Evolutionary conservation across 2,329 filamentous ascomycete genomes (phyloP).

Genomic region (Diaporthe citriasiana): DNA sequence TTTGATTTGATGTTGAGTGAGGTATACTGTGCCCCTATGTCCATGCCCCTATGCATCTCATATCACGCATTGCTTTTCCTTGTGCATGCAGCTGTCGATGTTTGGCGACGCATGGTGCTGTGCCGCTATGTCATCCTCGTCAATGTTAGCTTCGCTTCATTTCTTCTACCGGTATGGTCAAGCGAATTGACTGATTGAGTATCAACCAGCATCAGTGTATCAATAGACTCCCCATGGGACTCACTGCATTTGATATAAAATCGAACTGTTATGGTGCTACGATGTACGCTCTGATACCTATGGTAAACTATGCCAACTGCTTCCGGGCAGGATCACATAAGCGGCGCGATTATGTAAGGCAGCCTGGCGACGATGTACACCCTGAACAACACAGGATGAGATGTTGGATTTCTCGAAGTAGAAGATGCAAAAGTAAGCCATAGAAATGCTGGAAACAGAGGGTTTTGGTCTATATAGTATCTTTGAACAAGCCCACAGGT

Average conservation of each 20-base stretch:
- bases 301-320: background rate
- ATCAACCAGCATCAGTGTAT: background rate
- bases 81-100: background rate
- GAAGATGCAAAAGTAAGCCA: background rate
- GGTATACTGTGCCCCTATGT: background rate
- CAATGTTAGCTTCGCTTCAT: background rate
- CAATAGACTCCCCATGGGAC: background rate
- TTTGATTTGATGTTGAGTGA: background rate
- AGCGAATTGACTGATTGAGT: background rate
- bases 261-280: background rate
- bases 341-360: slow-evolving; percentile 30
- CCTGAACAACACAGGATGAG: background rate
- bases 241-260: background rate
- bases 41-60: background rate
- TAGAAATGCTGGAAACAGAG: background rate
- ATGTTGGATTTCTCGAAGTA: background rate
- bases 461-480: background rate
- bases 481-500: background rate
- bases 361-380: background rate
- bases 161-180: too few species aligned
- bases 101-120: background rate
- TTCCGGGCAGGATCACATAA: slow-evolving; percentile 17
- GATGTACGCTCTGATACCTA: background rate
- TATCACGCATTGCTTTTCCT: background rate
- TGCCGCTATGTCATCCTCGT: background rate